Base-by-base conservation (phyloP, 768 basidiomycete species). In the Cubamyces sp. region DNA sequence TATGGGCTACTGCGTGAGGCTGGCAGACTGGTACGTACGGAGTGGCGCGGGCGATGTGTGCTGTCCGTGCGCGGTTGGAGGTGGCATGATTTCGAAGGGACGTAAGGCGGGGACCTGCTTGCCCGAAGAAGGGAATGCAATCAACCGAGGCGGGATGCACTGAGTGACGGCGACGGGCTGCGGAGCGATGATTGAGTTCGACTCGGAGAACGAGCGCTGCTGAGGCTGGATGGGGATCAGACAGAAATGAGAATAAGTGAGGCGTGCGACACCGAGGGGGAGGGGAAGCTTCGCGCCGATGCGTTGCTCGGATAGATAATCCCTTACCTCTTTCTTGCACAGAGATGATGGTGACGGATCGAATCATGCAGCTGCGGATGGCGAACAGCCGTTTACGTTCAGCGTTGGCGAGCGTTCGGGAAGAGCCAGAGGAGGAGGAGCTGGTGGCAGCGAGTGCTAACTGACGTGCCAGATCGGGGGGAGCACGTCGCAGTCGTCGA, bases 401-500 rank as follows among this genome's bases (percentile, higher is more conserved):
- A 12, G 21, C 53, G 23, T n/a, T 21, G 37, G 40, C 40, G 8
- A 42, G 42, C 39, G 21, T 15, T 16, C 25, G 48, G 26, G 23
- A 49, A 11, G 23, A 34, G 34, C 34, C 34, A 34, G 34, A 34
- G 34, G 34, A 34, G 34, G 34, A 8, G 28, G 4, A 34, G 34
- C 34, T 34, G 34, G 34, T 34, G 34, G 34, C 34, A 9, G 11
- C 34, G 34, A 34, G 34, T 34, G 48, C 48, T 16, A 23, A 49
- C 16, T 54, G 25, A 25, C 60, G 57, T 64, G 58, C 60, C 16
- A 60, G 63, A 64, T 64, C 59, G 57, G 54, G 53, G 39, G 16
- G 47, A 21, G 51, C 12, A 53, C 34, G 34, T 34, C 34, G 34
- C 34, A 34, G 34, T 34, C 40, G 42, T 3, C 34, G 45, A 40